Conservation (phyloP, 345 rosid genomes). For the Gossypium stocksii region DNA sequence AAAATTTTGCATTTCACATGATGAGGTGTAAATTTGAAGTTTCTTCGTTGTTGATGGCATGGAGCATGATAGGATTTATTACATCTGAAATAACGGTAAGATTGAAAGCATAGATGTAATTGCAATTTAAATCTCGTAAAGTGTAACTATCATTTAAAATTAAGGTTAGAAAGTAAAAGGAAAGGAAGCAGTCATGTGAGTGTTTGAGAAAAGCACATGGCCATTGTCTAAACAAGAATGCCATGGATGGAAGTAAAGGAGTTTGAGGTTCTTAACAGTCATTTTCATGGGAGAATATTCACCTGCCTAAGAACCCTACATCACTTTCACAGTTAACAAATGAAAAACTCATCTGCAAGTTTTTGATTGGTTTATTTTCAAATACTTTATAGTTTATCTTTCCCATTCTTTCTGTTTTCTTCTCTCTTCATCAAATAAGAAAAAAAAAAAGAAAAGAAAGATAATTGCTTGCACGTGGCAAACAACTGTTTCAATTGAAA, state of each 20-base stretch:
- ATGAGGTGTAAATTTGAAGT: no score
- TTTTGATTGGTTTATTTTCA: slow-evolving; percentile 26
- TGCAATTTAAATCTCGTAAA: neutral
- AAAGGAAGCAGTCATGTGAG: slow-evolving; percentile 23
- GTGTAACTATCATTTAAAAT: neutral
- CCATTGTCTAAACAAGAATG: slow-evolving; percentile 1
- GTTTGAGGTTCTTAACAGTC: slow-evolving; percentile 21
- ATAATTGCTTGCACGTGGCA: neutral
- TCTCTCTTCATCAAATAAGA: no score
- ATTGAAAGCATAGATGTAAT: no score
- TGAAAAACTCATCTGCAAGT: slow-evolving; percentile 34
- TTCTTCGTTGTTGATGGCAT: no score
- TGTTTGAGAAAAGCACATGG: slow-evolving; percentile 37
- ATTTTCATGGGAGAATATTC: slow-evolving; percentile 26
- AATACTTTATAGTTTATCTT: no score
- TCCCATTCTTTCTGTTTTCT: no score
- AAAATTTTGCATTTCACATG: no score
- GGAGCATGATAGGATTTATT: no score
- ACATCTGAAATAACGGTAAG: no score
- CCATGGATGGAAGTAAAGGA: slow-evolving; percentile 20
- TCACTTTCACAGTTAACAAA: slow-evolving; percentile 25
- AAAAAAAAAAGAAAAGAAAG: neutral
- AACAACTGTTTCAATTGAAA: neutral
- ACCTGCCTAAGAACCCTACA: slow-evolving; percentile 16
- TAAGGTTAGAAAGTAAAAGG: neutral